Percentiles rank a stretch among this genome's conserved stretches.
These are phyloP conservation scores for Penicillium pancosmium DNA, from an alignment of 495 filamentous ascomycete species.

Conservation along the genomic window DNA sequence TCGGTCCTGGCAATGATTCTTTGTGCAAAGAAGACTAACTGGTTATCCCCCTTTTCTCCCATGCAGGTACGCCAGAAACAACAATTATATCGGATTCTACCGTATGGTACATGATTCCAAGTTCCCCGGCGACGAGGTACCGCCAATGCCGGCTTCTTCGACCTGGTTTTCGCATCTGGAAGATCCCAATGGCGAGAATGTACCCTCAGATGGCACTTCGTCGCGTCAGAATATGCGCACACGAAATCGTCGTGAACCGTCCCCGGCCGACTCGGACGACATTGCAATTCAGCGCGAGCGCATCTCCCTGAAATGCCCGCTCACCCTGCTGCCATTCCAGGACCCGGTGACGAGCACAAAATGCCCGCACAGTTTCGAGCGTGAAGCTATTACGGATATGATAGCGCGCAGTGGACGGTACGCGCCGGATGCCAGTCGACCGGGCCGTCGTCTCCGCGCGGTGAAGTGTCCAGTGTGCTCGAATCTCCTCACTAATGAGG, in stretches of 20 bases:
- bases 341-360: constrained; percentile 75
- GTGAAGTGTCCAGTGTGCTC: constrained; percentile 56
- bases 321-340: constrained; percentile 73
- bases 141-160: constrained; percentile 65
- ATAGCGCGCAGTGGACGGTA: constrained; percentile 47
- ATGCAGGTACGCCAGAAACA: constrained; percentile 68
- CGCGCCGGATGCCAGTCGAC: constrained; percentile 18
- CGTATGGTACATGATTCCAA: constrained; percentile 75
- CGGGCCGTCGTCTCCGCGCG: constrained; percentile 22
- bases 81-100: constrained; percentile 79
- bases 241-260: constrained; percentile 28
- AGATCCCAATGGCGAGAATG: constrained; percentile 30
- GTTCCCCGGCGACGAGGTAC: constrained; percentile 63
- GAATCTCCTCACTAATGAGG: constrained; percentile 37
- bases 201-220: background rate
- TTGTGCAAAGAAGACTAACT: background rate
- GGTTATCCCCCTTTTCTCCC: background rate
- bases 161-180: constrained; percentile 71
- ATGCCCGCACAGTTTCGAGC: constrained; percentile 85
- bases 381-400: constrained; percentile 67
- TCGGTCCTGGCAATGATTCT: background rate
- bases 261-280: constrained; percentile 63
- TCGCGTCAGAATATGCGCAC: constrained; percentile 9
- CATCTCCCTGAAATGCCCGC: constrained; percentile 74
- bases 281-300: constrained; percentile 70